Base-by-base conservation (phyloP, 2,329 filamentous ascomycete genomes). In the Claviceps digitariae region DNA sequence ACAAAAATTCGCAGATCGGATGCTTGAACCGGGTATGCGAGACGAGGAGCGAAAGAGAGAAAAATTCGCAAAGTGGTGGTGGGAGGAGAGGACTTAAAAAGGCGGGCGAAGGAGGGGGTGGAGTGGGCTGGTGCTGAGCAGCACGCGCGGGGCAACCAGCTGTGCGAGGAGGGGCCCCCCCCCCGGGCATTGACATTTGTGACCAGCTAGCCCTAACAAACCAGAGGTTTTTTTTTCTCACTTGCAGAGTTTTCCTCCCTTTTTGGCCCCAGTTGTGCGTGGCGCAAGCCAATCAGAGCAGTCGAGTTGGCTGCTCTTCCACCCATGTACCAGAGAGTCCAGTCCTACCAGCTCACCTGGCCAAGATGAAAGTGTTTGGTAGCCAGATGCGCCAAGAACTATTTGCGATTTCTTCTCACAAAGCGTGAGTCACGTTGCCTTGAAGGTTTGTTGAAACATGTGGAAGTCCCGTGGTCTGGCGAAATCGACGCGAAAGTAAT, bases 21-120 rank as follows among this genome's bases (percentile, higher is more conserved):
- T 68, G 67, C 67, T 69, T 69, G 67, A 69, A 70, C 67, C 67
- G 66, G 68, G 68, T 70, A 69, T 70, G 68, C 67, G 66, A 68
- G 68, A 70, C 67, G 64, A 70, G 61, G 68, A 69, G 65, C 64
- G 63, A 61, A 67, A 63, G 58, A 59, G 62, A 65, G 58, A 66
- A 69, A 66, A 64, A 59, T 61, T 59, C 59, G 48, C 63, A 68
- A 64, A 60, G 57, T 56, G 62, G 60, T 56, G 64, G 68, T 63
- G 67, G 67, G 67, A 65, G 64, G 62, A 65, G 59, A 63, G 63
- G 65, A 64, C 66, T 69, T 69, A 68, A 69, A 69, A 67, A 52
- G 60, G 66, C 56, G 57, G 56, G 57, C 53, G 60, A 60, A 58
- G 56, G 59, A 61, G 59, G 50, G 61, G 61, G 60, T 55, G 63